Evolutionary conservation across 345 rosid genomes (phyloP).

Genomic region (Mangifera indica): DNA sequence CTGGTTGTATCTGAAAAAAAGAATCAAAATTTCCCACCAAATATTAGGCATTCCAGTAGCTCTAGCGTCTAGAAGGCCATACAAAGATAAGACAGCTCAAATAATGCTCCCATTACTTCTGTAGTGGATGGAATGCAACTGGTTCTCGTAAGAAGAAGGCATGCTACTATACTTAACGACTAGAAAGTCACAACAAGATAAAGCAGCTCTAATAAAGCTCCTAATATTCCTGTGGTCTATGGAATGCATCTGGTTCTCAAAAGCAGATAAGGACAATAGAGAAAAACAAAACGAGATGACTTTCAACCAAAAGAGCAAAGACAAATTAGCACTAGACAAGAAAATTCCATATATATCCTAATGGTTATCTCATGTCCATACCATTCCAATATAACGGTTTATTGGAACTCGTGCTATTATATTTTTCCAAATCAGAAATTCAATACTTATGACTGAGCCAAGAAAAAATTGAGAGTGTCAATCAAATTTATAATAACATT

Average conservation of each 20-base stretch:
- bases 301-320: neutral
- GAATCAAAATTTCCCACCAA: neutral
- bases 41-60: neutral
- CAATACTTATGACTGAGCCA: neutral
- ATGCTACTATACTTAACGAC: neutral
- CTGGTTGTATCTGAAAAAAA: neutral
- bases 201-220: neutral
- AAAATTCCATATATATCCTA: neutral
- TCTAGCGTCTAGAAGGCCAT: neutral
- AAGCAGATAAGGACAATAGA: neutral
- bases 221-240: no score
- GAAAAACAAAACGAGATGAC: neutral
- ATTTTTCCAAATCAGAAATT: neutral
- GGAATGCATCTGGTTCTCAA: neutral
- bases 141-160: neutral
- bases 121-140: no score
- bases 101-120: neutral
- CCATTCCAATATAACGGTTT: neutral
- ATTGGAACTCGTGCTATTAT: neutral
- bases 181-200: neutral
- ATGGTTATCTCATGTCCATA: neutral
- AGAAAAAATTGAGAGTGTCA: neutral
- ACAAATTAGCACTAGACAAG: neutral
- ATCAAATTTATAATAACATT: slow-evolving; percentile 6
- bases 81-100: neutral